These are phyloP conservation scores for Aspergillus sparsus DNA, from an alignment of 495 filamentous ascomycete genomes.

Conservation along the genomic window DNA sequence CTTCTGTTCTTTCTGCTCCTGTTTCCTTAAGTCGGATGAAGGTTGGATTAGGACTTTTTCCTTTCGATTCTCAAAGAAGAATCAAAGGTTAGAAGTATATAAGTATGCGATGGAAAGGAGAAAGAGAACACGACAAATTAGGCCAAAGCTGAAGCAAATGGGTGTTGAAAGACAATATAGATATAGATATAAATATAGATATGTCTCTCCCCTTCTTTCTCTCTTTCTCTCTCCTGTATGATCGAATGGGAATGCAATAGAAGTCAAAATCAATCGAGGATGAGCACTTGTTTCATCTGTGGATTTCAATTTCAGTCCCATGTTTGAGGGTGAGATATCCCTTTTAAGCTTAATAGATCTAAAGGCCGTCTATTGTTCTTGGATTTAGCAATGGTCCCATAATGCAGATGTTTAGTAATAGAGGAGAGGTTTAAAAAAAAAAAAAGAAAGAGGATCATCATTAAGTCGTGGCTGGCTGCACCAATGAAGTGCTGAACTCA, in stretches of 20 bases:
- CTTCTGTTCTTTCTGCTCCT: neutral
- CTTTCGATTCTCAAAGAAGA: no score
- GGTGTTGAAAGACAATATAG: no score
- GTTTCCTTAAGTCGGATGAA: neutral
- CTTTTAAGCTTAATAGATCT: slow-evolving; percentile 28
- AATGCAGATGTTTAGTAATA: neutral
- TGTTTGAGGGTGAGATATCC: slow-evolving; percentile 28
- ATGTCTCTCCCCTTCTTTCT: neutral
- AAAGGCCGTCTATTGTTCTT: slow-evolving; percentile 20
- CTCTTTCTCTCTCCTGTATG: neutral
- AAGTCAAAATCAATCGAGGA: slow-evolving; percentile 19
- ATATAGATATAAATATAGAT: neutral
- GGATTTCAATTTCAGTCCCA: slow-evolving; percentile 12
- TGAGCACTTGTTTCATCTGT: slow-evolving; percentile 21
- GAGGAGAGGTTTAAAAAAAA: slow-evolving; percentile 10
- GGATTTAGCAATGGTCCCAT: slow-evolving; percentile 13
- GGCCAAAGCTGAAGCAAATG: no score
- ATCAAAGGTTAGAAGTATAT: no score
- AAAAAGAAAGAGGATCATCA: slow-evolving; percentile 33
- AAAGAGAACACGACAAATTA: no score
- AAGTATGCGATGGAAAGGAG: no score
- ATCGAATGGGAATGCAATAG: neutral
- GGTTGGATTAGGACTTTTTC: neutral
- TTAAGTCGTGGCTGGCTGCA: slow-evolving; percentile 32
- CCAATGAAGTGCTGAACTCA: slow-evolving; percentile 32